Evolutionary conservation across 2,329 filamentous ascomycete species (phyloP).

Genomic region (Sclerotinia trifoliorum): DNA sequence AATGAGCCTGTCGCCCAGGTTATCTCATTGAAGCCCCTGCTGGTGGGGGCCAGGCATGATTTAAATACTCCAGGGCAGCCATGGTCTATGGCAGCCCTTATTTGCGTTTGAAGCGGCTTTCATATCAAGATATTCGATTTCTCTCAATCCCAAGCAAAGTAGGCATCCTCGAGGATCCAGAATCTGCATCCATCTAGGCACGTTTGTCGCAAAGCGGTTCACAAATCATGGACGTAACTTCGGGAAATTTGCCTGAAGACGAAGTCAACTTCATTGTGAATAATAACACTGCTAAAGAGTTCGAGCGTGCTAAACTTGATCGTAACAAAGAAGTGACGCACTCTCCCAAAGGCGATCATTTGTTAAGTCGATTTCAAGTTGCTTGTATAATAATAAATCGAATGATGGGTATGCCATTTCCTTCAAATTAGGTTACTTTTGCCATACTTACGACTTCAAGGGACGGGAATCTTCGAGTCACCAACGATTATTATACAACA

Average conservation of each 20-base stretch:
- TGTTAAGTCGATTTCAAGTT: constrained; percentile 20
- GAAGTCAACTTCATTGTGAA: not conserved
- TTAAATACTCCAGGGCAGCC: constrained; percentile 1
- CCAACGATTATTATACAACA: constrained; percentile 53
- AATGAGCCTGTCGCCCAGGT: not conserved
- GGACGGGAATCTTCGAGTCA: constrained; percentile 40
- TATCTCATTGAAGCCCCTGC: not conserved
- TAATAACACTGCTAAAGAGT: too few species aligned
- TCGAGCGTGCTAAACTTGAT: too few species aligned
- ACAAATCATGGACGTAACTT: not conserved
- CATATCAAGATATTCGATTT: not conserved
- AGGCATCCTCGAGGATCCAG: not conserved
- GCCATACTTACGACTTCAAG: constrained; percentile 21
- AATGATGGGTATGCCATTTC: constrained; percentile 15
- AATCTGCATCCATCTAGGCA: not conserved
- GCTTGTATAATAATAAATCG: constrained; percentile 18
- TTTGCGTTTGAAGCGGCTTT: not conserved
- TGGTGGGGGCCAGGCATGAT: not conserved
- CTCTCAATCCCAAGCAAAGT: not conserved
- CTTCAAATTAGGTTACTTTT: too few species aligned
- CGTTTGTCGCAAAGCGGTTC: not conserved
- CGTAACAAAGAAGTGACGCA: constrained; percentile 6
- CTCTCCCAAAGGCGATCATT: constrained; percentile 2
- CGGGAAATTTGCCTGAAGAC: not conserved
- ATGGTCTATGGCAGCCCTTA: not conserved